Conservation (phyloP, 768 basidiomycete species). For the Lentinula raphanica region DNA sequence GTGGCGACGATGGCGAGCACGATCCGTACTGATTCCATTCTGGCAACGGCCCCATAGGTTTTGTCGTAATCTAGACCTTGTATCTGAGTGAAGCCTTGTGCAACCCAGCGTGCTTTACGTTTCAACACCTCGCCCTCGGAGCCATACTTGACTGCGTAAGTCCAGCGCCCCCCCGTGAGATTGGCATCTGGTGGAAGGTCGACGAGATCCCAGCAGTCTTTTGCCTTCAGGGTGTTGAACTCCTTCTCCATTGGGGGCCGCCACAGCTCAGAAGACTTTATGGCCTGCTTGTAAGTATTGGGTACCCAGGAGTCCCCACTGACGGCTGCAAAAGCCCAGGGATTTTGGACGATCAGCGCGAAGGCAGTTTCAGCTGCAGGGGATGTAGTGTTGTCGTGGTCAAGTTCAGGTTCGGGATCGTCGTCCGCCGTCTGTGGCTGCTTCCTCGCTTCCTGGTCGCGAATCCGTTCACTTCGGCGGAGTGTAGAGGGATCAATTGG, state of each 20-base stretch:
- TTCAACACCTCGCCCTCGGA: background rate
- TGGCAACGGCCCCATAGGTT: background rate
- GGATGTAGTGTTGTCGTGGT: too few species aligned
- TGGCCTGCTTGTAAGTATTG: background rate
- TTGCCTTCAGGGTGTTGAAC: background rate
- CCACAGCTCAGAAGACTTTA: background rate
- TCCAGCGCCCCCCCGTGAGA: background rate
- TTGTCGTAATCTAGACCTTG: background rate
- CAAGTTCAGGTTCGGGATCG: too few species aligned
- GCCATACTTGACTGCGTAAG: background rate
- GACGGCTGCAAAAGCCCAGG: too few species aligned
- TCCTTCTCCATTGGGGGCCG: background rate
- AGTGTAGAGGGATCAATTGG: too few species aligned
- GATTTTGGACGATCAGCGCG: too few species aligned
- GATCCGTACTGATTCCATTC: too few species aligned
- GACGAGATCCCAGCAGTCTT: background rate
- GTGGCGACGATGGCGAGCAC: too few species aligned
- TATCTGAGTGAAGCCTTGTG: background rate
- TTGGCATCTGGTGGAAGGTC: background rate
- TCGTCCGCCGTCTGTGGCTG: too few species aligned
- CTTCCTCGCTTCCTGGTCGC: too few species aligned
- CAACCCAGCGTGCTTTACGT: background rate
- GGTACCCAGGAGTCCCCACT: too few species aligned
- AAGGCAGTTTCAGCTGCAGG: too few species aligned
- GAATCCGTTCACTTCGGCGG: too few species aligned